phyloP scores from a whole-genome alignment of 202 grass and related monocot genomes.

The Hordeum pubiflorum region DNA sequence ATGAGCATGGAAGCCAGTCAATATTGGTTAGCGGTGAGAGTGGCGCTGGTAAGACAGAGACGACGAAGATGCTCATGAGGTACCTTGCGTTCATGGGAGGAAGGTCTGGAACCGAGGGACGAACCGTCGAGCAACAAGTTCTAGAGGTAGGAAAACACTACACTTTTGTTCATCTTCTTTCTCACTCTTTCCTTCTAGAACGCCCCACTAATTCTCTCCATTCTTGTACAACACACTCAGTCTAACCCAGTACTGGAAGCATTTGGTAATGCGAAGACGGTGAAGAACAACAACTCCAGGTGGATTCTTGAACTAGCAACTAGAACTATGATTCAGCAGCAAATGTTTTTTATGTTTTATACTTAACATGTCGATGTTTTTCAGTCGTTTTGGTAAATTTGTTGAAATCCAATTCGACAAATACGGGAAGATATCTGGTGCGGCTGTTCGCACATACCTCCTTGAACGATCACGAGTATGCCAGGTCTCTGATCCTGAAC shows the following conservation, averaged over 20 bases:
- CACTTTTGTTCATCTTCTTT: background rate
- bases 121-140: constrained; percentile 92
- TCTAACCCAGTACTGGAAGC: constrained; percentile 97
- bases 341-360: background rate
- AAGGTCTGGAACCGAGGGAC: constrained; percentile 69
- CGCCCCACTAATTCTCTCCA: background rate
- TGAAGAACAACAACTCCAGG: constrained; percentile 99
- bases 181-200: background rate
- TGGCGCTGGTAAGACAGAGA: constrained; percentile 93
- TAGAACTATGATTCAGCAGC: background rate
- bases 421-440: constrained; percentile 91
- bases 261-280: constrained; percentile 91
- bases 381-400: constrained; percentile 94
- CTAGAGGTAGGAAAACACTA: constrained; percentile 47
- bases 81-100: constrained; percentile 97
- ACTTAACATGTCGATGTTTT: background rate
- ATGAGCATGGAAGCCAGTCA: constrained; percentile 85
- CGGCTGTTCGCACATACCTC: constrained; percentile 87
- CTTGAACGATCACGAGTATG: constrained; percentile 89
- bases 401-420: constrained; percentile 98
- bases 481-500: constrained; percentile 89
- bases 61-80: constrained; percentile 97
- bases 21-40: constrained; percentile 96
- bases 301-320: constrained; percentile 11
- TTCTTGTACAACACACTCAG: constrained; percentile 30